phyloP scores from a whole-genome alignment of 805 yeast species.

The Blastobotrys muscicola region DNA sequence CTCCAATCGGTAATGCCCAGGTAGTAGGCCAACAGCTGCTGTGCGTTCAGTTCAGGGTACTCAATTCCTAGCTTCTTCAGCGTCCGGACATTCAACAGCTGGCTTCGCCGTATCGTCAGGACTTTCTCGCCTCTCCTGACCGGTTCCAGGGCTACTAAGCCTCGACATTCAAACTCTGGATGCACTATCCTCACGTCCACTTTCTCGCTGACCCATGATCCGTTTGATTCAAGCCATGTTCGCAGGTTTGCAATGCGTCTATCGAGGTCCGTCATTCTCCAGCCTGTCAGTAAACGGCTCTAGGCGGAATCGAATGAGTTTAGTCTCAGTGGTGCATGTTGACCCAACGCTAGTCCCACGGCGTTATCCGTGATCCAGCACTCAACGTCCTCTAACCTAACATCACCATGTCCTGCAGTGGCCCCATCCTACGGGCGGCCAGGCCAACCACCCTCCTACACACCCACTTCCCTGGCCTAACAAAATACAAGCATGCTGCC shows the following conservation, averaged over 20 bases:
- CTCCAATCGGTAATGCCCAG: conserved; percentile 40
- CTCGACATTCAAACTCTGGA: conserved; percentile 19
- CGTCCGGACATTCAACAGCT: conserved; percentile 40
- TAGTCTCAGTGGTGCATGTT: too few species aligned
- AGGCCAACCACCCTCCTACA: neutral
- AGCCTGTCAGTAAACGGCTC: too few species aligned
- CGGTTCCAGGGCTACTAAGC: conserved; percentile 37
- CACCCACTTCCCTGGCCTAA: conserved; percentile 3
- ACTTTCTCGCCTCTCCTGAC: conserved; percentile 37
- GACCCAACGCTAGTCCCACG: too few species aligned
- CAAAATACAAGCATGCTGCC: conserved; percentile 16
- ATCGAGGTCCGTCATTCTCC: too few species aligned
- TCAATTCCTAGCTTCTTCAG: conserved; percentile 3
- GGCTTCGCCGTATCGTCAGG: conserved; percentile 48
- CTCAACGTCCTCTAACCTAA: too few species aligned
- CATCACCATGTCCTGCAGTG: neutral
- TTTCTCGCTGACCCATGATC: too few species aligned
- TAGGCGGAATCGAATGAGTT: too few species aligned
- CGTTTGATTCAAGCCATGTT: too few species aligned
- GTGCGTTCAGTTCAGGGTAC: conserved; percentile 1
- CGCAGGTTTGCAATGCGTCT: too few species aligned
- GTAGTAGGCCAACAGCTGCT: conserved; percentile 14
- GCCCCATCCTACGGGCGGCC: conserved; percentile 8
- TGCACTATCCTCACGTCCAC: too few species aligned
- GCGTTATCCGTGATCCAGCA: too few species aligned